phyloP scores from a whole-genome alignment of 768 basidiomycete species.

The Tubosaeta sp. region DNA sequence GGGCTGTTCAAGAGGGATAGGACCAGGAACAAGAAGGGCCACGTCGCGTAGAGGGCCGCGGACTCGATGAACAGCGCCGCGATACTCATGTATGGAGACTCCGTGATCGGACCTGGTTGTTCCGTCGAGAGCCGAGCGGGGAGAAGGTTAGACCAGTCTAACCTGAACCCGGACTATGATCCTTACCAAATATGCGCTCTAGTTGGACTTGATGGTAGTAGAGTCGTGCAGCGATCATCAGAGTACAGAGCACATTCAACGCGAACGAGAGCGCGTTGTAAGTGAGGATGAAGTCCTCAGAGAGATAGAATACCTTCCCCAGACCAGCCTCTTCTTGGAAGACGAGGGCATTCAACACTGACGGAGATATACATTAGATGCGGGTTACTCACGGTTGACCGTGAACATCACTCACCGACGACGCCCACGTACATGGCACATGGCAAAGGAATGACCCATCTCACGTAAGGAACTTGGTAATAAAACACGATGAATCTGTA shows the following conservation, averaged over 20 bases:
- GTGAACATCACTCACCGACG: slow-evolving; percentile 13
- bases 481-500: slow-evolving; percentile 26
- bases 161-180: not conserved
- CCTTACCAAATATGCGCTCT: slow-evolving; percentile 25
- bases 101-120: slow-evolving; percentile 9
- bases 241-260: slow-evolving; percentile 19
- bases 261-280: slow-evolving; percentile 25
- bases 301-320: slow-evolving; percentile 19
- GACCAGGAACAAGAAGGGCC: slow-evolving; percentile 23
- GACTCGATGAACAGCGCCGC: slow-evolving; percentile 23
- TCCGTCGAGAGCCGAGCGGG: not conserved
- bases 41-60: slow-evolving; percentile 20
- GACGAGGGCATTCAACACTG: slow-evolving; percentile 20
- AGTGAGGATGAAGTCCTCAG: slow-evolving; percentile 16
- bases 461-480: slow-evolving; percentile 14
- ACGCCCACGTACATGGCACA: slow-evolving; percentile 24
- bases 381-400: not conserved
- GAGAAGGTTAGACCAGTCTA: not conserved
- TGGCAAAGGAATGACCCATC: slow-evolving; percentile 23
- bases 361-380: not conserved
- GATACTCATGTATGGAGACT: slow-evolving; percentile 21
- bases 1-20: slow-evolving; percentile 13
- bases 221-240: slow-evolving; percentile 20
- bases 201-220: slow-evolving; percentile 24
- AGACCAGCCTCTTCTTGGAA: slow-evolving; percentile 14